Base-by-base conservation (phyloP, 306 rosid genomes). In the Gillenia trifoliata region DNA sequence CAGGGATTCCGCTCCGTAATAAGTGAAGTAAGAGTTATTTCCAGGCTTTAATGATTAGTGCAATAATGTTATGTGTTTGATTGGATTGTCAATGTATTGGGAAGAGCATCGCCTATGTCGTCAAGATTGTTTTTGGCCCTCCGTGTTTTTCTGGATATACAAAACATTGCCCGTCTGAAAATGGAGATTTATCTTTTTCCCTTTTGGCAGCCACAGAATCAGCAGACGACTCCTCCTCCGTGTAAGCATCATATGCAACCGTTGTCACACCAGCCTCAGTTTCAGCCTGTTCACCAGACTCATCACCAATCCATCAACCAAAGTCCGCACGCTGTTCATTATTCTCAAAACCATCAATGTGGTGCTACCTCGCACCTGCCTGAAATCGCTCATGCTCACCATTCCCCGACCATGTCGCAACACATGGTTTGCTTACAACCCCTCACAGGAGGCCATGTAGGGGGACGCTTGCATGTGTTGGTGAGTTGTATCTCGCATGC, bases 391-490 rank as follows among this genome's bases (percentile, higher is more conserved):
- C 96, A 88, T 83, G 71, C 86, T 86, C 98, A 91, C 80, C 98
- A 88, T 75, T 80, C 94, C 16, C 83, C 89, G 38, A 83, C 97
- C 71, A 75, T 93, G 50, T 87, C 97, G 67, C 98, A 88, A 79
- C 96, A 91, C 81, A 85, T 94, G 67, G 84, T 80, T 82, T 90
- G 93, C 87, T 83, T 91, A 68, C 98, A 89, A 72, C 87, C 90
- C 40, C 85, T 89, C 54, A 33, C 94, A 5, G 90, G 88, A 68
- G 82, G 83, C 68, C 91, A 91, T 71, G 88, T 88, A 74, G 98
- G 96, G 64, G 96, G 96, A 52, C 95, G 95, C 79, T 41, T 91
- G 88, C 96, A 91, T 75, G 90, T 92, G 71, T 66, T 91, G 95
- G 98, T 94, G 81, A 85, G 93, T 73, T 63, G 62, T 66, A 30